Conservation (phyloP, 192 early-diverging fungal species). For the Coemansia pectinata region DNA sequence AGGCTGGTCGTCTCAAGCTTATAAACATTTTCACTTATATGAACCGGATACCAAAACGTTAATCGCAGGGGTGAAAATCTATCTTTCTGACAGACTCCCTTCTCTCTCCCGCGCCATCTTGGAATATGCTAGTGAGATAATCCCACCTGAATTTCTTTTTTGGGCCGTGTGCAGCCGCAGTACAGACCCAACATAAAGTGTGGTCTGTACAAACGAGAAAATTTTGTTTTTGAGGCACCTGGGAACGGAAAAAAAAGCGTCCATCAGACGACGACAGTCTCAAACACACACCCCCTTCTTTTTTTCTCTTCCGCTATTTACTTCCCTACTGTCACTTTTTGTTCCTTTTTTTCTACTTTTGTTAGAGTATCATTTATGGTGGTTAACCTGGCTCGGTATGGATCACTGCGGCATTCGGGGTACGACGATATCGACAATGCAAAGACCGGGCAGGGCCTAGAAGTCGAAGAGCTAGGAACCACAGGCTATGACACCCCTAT, state of each 20-base stretch:
- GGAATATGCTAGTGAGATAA: not conserved
- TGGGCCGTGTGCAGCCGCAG: not conserved
- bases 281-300: not conserved
- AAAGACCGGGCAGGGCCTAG: not conserved
- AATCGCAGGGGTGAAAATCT: not conserved
- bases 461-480: not conserved
- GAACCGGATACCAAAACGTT: not conserved
- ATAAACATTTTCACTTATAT: not conserved
- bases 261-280: not conserved
- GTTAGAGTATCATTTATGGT: slow-evolving; percentile 3
- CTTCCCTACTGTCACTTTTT: not conserved
- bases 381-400: slow-evolving; percentile 7
- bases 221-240: not conserved
- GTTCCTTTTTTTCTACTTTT: not conserved
- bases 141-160: not conserved
- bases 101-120: too few relatives aligned
- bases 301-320: not conserved
- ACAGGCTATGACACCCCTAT: not conserved
- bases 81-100: not conserved
- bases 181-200: not conserved
- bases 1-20: not conserved
- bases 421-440: slow-evolving; percentile 4
- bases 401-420: slow-evolving; percentile 6
- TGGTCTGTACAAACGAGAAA: not conserved
- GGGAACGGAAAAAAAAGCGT: not conserved